Percentiles rank a stretch among this genome's conserved stretches.
Evolutionary conservation across 2,329 filamentous ascomycete genomes (phyloP).

Genomic region (Ascocoryne sarcoides): DNA sequence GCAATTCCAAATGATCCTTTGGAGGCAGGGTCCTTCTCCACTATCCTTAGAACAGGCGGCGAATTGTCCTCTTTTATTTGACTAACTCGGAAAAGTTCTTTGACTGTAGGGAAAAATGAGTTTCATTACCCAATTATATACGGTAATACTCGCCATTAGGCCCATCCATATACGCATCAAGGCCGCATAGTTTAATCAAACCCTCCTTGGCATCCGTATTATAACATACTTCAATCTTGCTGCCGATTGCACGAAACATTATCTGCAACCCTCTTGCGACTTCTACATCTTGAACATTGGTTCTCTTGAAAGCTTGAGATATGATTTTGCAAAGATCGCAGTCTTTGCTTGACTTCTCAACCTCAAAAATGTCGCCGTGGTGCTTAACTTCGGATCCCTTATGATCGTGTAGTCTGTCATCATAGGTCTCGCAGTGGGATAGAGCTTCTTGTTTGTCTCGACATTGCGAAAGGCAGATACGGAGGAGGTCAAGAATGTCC

Average conservation of each 20-base stretch:
- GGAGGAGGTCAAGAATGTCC: constrained; percentile 5
- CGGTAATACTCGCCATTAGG: constrained; percentile 7
- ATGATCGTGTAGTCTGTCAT: constrained; percentile 3
- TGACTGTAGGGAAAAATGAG: constrained; percentile 7
- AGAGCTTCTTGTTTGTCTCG: constrained; percentile 8
- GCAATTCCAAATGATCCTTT: constrained; percentile 9
- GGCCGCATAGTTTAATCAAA: constrained; percentile 9
- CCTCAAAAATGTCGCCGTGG: constrained; percentile 7
- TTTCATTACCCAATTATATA: constrained; percentile 5
- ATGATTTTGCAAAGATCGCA: constrained; percentile 9
- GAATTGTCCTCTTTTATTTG: constrained; percentile 11
- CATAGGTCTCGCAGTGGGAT: constrained; percentile 6
- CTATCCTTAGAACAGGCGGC: constrained; percentile 10
- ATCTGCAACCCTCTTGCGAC: constrained; percentile 8
- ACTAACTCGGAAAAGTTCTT: constrained; percentile 5
- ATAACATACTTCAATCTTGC: constrained; percentile 10
- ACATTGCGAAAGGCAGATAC: constrained; percentile 8
- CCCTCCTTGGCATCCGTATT: constrained; percentile 8
- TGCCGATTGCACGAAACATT: constrained; percentile 7
- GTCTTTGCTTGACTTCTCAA: constrained; percentile 10
- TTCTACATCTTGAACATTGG: constrained; percentile 6
- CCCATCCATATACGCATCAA: constrained; percentile 10
- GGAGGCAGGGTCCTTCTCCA: constrained; percentile 9
- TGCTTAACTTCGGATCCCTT: constrained; percentile 9
- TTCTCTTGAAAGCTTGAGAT: constrained; percentile 10